phyloP scores from a whole-genome alignment of 2,329 filamentous ascomycete genomes.

The Fonsecaea multimorphosa region DNA sequence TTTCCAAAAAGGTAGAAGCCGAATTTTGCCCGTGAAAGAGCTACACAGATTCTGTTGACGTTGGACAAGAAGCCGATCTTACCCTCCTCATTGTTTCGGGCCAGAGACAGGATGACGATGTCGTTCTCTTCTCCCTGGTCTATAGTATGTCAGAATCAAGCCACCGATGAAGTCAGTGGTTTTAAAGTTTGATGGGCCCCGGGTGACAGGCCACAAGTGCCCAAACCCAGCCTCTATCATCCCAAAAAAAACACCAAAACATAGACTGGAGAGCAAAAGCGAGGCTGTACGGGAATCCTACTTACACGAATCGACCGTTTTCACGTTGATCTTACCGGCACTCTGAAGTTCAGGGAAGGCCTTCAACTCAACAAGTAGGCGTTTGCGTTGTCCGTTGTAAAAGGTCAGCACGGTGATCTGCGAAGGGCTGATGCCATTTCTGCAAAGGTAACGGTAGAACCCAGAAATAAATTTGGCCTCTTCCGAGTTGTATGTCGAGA shows the following conservation, averaged over 20 bases:
- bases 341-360: constrained; percentile 50
- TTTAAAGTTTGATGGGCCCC: not conserved
- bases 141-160: constrained; percentile 8
- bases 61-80: constrained; percentile 76
- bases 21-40: constrained; percentile 71
- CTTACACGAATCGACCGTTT: constrained; percentile 77
- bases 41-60: constrained; percentile 67
- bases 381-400: constrained; percentile 81
- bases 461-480: constrained; percentile 79
- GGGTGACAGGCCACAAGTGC: not conserved
- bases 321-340: constrained; percentile 62
- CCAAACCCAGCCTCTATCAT: not conserved
- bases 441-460: constrained; percentile 73
- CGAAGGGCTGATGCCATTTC: constrained; percentile 65
- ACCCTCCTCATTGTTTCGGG: constrained; percentile 66
- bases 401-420: constrained; percentile 84
- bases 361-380: constrained; percentile 59
- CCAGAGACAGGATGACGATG: constrained; percentile 78
- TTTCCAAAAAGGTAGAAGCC: constrained; percentile 90
- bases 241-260: not conserved
- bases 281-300: not conserved
- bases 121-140: constrained; percentile 87
- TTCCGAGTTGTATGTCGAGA: constrained; percentile 70
- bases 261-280: not conserved
- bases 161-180: not conserved